Evolutionary conservation across 2,329 filamentous ascomycete genomes (phyloP), one percentile per base, ranked within the genome.

Genomic region (Aspergillus awamori): DNA sequence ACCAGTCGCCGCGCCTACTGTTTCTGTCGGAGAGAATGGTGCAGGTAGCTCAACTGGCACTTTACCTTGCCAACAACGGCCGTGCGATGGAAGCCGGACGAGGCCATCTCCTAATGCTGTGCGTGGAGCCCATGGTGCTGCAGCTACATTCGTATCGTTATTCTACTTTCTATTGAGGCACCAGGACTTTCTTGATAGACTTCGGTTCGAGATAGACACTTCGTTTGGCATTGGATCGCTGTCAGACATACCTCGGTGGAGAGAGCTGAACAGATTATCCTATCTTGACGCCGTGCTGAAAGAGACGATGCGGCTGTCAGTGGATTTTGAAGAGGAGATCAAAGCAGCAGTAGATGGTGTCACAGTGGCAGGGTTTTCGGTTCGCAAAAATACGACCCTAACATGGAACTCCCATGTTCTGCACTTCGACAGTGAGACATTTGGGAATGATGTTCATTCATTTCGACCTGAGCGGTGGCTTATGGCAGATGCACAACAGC

Each of bases 401-500:
- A 39, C 15, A 43, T 65, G 57, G 51, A 60, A 65, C 28, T 49
- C 64, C 4, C 36, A 57, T 1, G 57, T 41, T 2, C 6, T 64
- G 7, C 58, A 60, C 8, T 24, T 52, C 6, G 56, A 63, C 7
- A 4, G 6, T 6, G 22, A 28, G 1, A 53, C 63, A 5, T 67
- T 60, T 33, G 67, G 65, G 15, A 26, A 43, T 7, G 28, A 57
- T 26, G 33, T 38, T 1, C 15, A 59, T 20, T 10, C 8, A 5
- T 69, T 67, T 38, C 54, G 45, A 5, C 67, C 67, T 1, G 64
- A 59, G 11, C 62, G 67, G 20, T 69, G 67, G 67, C 60, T 66
- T 5, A 28, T 10, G 20, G 26, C 41, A 8, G 36, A 59, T 17
- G 33, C 10, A 3, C 54, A 17, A 3, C 62, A 54, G 13, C 57